Evolutionary conservation across 202 grass and related monocot genomes (phyloP).

Genomic region (Hordeum pubiflorum): DNA sequence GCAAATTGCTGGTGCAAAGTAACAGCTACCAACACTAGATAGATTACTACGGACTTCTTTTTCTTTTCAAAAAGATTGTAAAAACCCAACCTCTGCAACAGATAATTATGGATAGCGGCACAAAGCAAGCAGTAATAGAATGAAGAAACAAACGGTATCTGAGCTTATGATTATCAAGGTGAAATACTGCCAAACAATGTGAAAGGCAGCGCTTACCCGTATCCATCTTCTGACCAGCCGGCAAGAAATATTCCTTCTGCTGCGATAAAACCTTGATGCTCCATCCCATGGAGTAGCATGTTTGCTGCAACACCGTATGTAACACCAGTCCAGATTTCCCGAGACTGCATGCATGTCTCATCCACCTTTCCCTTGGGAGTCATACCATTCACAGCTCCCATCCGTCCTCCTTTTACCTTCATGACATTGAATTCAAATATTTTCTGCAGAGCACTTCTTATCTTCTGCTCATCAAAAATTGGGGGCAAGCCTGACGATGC

Average conservation of each 20-base stretch:
- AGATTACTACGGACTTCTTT: neutral
- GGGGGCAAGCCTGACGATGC: constrained; percentile 79
- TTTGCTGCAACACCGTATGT: constrained; percentile 86
- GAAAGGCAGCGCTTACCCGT: constrained; percentile 50
- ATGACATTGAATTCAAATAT: constrained; percentile 98
- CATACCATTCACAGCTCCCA: constrained; percentile 96
- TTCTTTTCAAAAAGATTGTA: no score
- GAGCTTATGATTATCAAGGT: neutral
- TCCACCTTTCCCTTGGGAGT: constrained; percentile 82
- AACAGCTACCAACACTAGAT: neutral
- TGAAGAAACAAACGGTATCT: neutral
- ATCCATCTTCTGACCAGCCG: constrained; percentile 94
- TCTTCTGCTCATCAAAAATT: constrained; percentile 69
- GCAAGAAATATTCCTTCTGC: constrained; percentile 81
- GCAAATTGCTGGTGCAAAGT: neutral
- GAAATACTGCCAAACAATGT: neutral
- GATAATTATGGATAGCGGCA: neutral
- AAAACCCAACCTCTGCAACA: no score
- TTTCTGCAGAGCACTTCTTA: constrained; percentile 71
- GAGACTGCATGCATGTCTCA: constrained; percentile 87
- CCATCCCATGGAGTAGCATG: constrained; percentile 94
- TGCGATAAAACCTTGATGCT: constrained; percentile 81
- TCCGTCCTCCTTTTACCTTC: constrained; percentile 85
- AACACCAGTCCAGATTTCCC: constrained; percentile 99
- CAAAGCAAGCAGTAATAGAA: neutral